Evolutionary conservation across 768 basidiomycete genomes (phyloP).

Genomic region (Panaeolus papilionaceus): DNA sequence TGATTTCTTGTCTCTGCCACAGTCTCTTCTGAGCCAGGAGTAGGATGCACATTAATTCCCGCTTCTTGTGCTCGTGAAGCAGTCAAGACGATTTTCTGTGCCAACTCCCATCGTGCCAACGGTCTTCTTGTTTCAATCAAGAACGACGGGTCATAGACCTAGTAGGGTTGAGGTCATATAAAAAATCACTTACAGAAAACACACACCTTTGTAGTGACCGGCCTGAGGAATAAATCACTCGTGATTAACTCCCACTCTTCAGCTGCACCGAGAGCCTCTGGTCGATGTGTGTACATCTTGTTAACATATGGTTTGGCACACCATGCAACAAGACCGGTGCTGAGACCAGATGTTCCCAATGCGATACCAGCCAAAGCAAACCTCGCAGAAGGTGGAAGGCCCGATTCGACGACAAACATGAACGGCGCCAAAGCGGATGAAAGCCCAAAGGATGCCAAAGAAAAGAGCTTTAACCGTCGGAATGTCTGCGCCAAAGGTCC

Average conservation of each 20-base stretch:
- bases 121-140: slow-evolving; percentile 68
- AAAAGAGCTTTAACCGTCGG: slow-evolving; percentile 82
- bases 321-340: slow-evolving; percentile 76
- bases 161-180: neutral
- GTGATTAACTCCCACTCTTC: slow-evolving; percentile 77
- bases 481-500: slow-evolving; percentile 80
- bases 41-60: slow-evolving; percentile 35
- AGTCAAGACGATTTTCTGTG: slow-evolving; percentile 55
- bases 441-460: slow-evolving; percentile 75
- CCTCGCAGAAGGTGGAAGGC: slow-evolving; percentile 73
- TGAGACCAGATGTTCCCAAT: slow-evolving; percentile 72
- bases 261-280: slow-evolving; percentile 47
- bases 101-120: slow-evolving; percentile 85
- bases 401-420: slow-evolving; percentile 82
- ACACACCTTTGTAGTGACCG: slow-evolving; percentile 65
- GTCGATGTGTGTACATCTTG: slow-evolving; percentile 56
- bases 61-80: slow-evolving; percentile 39
- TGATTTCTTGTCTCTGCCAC: slow-evolving; percentile 76
- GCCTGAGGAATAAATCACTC: slow-evolving; percentile 61
- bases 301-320: slow-evolving; percentile 80
- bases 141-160: slow-evolving; percentile 78
- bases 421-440: slow-evolving; percentile 76
- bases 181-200: neutral
- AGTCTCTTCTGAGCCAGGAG: slow-evolving; percentile 70
- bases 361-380: slow-evolving; percentile 72